phyloP scores from a whole-genome alignment of 495 filamentous ascomycete genomes.

The Aspergillus panamensis region DNA sequence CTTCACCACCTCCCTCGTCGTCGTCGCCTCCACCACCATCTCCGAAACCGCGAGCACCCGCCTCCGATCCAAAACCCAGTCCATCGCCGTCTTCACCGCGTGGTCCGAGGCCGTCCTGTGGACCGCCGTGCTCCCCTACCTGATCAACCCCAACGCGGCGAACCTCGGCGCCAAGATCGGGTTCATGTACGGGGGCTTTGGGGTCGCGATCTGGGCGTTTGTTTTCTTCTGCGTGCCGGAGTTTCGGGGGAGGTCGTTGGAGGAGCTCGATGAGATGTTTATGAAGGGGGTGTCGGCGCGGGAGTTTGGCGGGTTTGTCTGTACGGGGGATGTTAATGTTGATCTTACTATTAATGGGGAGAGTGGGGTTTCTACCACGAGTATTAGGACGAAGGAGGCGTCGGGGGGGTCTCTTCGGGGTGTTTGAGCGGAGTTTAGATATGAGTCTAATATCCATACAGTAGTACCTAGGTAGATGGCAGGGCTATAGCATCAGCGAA shows the following conservation, averaged over 20 bases:
- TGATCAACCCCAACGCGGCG: neutral
- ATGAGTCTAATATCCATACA: too few species aligned
- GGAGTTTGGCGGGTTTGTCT: conserved; percentile 4
- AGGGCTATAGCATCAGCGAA: too few species aligned
- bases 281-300: conserved; percentile 30
- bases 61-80: neutral
- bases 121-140: neutral
- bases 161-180: neutral
- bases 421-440: too few species aligned
- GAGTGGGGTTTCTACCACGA: too few species aligned
- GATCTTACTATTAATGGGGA: too few species aligned
- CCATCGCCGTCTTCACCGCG: neutral
- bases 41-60: neutral
- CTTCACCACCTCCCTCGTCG: neutral
- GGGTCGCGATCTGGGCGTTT: neutral
- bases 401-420: too few species aligned
- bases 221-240: conserved; percentile 25
- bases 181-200: neutral
- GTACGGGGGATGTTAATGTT: neutral
- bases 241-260: conserved; percentile 36
- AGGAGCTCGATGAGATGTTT: conserved; percentile 46
- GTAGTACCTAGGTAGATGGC: too few species aligned
- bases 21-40: neutral
- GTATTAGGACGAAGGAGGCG: too few species aligned
- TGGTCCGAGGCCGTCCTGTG: neutral